phyloP scores from a whole-genome alignment of 805 yeast species.

The Myxozyma mucilagina region DNA sequence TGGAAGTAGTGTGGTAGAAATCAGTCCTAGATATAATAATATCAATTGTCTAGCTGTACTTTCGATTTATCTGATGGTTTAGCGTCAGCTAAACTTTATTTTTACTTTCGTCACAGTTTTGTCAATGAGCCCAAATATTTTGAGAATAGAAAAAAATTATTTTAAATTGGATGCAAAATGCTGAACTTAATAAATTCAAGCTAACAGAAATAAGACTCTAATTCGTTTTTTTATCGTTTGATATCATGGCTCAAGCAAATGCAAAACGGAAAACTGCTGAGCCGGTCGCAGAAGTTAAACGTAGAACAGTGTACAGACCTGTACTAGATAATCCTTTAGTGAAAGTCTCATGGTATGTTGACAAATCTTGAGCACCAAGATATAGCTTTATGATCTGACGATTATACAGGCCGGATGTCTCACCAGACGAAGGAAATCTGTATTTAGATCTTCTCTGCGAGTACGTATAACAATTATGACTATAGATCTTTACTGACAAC shows the following conservation, averaged over 20 bases:
- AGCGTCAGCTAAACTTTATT: too few relatives aligned
- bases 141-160: too few relatives aligned
- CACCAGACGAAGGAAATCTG: slow-evolving; percentile 17
- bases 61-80: too few relatives aligned
- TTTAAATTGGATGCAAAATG: too few relatives aligned
- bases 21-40: too few relatives aligned
- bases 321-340: slow-evolving; percentile 36
- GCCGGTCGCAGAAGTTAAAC: slow-evolving; percentile 15
- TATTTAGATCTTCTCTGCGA: slow-evolving; percentile 20
- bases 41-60: too few relatives aligned
- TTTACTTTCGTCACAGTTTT: too few relatives aligned
- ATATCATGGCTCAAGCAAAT: background rate
- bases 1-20: too few relatives aligned
- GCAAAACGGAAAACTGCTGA: background rate
- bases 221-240: too few relatives aligned
- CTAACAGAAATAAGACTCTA: too few relatives aligned
- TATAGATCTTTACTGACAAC: background rate
- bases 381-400: background rate
- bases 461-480: background rate
- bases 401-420: slow-evolving; percentile 20
- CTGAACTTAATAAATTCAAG: too few relatives aligned
- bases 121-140: too few relatives aligned
- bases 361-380: background rate
- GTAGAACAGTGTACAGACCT: slow-evolving; percentile 34
- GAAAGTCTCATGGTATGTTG: slow-evolving; percentile 19